Percentiles rank a stretch among this genome's conserved stretches.
Conservation (phyloP, 1,139 yeast species). For the Oligophagozyma castellii region DNA sequence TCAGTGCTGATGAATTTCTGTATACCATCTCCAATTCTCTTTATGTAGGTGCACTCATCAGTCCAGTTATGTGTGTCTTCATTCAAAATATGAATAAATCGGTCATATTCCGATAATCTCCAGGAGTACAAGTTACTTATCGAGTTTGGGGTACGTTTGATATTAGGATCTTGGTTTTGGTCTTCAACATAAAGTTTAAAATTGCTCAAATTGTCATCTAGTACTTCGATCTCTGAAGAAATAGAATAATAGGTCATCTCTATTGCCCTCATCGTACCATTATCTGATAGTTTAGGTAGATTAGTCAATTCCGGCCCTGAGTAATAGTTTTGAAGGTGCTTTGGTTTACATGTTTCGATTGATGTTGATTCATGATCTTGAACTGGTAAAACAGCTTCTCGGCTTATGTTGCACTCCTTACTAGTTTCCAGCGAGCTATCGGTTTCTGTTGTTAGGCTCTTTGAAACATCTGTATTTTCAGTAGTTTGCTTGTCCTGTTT, state of each 20-base stretch:
- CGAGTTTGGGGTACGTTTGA: slow-evolving; percentile 10
- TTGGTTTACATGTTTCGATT: too few species aligned
- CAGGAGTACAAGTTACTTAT: slow-evolving; percentile 24
- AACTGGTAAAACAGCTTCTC: slow-evolving; percentile 25
- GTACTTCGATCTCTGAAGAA: slow-evolving; percentile 28
- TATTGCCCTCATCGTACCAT: slow-evolving; percentile 23
- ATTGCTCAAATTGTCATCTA: slow-evolving; percentile 24
- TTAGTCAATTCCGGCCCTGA: slow-evolving; percentile 11
- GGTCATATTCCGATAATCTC: slow-evolving; percentile 26
- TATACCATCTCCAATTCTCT: too few species aligned
- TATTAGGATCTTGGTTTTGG: slow-evolving; percentile 16
- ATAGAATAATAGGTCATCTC: slow-evolving; percentile 29
- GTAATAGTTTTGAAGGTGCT: slow-evolving; percentile 9
- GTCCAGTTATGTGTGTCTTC: too few species aligned
- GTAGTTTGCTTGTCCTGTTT: too few species aligned
- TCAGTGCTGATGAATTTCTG: too few species aligned
- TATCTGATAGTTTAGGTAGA: slow-evolving; percentile 8
- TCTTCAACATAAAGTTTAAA: slow-evolving; percentile 26
- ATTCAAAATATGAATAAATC: too few species aligned
- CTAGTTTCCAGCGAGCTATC: too few species aligned
- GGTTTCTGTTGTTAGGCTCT: too few species aligned
- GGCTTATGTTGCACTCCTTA: too few species aligned
- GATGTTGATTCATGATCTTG: slow-evolving; percentile 32
- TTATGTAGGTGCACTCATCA: too few species aligned
- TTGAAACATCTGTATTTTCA: too few species aligned